phyloP scores from a whole-genome alignment of 306 rosid species.

The Citrullus amarus region DNA sequence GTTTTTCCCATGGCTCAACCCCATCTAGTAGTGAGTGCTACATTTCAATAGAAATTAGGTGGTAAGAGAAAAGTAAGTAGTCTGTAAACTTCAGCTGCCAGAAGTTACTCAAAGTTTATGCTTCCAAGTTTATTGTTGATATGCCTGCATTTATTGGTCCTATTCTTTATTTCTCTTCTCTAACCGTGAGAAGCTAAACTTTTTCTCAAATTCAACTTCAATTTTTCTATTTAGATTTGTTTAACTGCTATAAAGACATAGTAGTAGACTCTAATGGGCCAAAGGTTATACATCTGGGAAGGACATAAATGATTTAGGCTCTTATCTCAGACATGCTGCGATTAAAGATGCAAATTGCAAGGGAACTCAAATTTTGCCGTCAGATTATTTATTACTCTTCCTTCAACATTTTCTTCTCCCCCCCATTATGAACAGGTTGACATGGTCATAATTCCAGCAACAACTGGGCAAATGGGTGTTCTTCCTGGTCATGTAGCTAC shows the following conservation, averaged over 20 bases:
- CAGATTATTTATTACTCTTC: neutral
- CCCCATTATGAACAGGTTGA: conserved; percentile 53
- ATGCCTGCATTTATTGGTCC: neutral
- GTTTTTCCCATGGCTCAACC: neutral
- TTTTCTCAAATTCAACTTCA: neutral
- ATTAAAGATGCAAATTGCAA: neutral
- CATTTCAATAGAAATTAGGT: neutral
- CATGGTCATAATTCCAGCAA: conserved; percentile 91
- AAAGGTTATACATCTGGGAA: neutral
- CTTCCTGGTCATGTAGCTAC: conserved; percentile 98
- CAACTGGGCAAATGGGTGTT: conserved; percentile 97
- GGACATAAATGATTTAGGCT: neutral
- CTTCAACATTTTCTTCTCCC: neutral
- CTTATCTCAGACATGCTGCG: neutral
- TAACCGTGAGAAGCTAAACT: neutral
- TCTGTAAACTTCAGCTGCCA: neutral
- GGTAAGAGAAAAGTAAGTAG: neutral
- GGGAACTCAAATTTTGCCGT: neutral
- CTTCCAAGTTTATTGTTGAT: neutral
- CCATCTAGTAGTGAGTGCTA: neutral
- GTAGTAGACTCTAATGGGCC: too few relatives aligned
- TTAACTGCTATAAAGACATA: neutral
- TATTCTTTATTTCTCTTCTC: neutral
- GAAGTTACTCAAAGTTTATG: neutral
- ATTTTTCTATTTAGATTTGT: neutral